phyloP scores from a whole-genome alignment of 257 asterid species.

The Solanum chiquidenum region DNA sequence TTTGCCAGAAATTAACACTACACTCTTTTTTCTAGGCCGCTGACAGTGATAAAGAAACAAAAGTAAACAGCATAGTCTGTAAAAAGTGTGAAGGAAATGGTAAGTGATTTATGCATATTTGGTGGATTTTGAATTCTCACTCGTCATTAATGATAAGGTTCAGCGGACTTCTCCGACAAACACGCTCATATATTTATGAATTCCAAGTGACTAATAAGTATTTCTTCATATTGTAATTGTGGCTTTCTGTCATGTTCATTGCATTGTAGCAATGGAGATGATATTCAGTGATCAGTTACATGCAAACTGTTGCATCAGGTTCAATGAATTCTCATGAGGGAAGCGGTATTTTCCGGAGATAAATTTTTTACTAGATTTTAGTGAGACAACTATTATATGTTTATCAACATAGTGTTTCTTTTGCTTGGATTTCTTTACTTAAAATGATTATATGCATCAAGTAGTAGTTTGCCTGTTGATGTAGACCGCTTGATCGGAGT shows the following conservation, averaged over 20 bases:
- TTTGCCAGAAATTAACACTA: not conserved
- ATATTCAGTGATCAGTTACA: not conserved
- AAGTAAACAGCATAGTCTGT: slow-evolving; percentile 19
- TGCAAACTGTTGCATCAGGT: not conserved
- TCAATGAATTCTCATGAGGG: not conserved
- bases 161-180: not conserved
- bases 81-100: slow-evolving; percentile 30
- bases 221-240: not conserved
- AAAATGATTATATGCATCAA: not conserved
- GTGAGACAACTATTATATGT: not conserved
- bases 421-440: not conserved
- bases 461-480: not conserved
- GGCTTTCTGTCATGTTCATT: not conserved
- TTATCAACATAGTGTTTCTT: not conserved
- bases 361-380: too few relatives aligned
- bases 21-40: slow-evolving; percentile 15
- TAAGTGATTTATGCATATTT: not conserved
- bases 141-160: not conserved
- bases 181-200: not conserved
- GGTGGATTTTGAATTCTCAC: not conserved
- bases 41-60: not conserved
- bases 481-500: not conserved
- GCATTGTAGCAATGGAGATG: not conserved
- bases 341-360: not conserved
- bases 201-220: not conserved